Evolutionary conservation across 2,329 filamentous ascomycete species (phyloP), one percentile per base, ranked within the genome.

Genomic region (Paracorniculantispora psalliotae): DNA sequence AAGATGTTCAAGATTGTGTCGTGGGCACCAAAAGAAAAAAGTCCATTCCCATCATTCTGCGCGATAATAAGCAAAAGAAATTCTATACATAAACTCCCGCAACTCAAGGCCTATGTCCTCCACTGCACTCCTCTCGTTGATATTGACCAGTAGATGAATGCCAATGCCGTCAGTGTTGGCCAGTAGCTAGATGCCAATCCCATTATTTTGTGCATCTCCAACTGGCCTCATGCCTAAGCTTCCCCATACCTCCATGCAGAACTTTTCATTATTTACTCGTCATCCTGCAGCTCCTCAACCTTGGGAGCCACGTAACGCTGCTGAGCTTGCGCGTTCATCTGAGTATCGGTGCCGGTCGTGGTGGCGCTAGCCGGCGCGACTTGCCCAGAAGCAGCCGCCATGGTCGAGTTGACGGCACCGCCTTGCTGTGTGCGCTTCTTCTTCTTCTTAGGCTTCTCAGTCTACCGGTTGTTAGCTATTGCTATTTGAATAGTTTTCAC

Each of bases 261-360:
- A 25, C 37, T 23, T 23, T 17, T 28, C 25, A 19, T 5, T 15
- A 47, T 57, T 63, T 73, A 79, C 69, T 84, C 74, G 65, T 82
- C 72, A 65, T 84, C 72, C 43, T 73, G 71, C 61, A 83, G 70
- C 71, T 85, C 77, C 67, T 83, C 71, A 17, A 84, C 81, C 56
- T 71, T 77, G 23, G 82, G 83, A 26, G 81, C 77, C 30, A 74
- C 72, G 57, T 84, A 84, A 49, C 75, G 73, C 64, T 77, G 74
- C 60, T 77, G 72, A 19, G 73, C 67, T 13, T 69, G 74, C 5
- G 79, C 79, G 43, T 77, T 73, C 54, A 85, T 70, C 63, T 82
- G 79, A 0, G 82, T 85, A 47, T 77, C 76, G 3, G 82, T 84
- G 12, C 79, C 81, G 13, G 82, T 85, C 0, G 82, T 85, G 7